These are phyloP conservation scores for Penicillium sp. DNA, from an alignment of 2,329 filamentous ascomycete species.

Conservation along the genomic window DNA sequence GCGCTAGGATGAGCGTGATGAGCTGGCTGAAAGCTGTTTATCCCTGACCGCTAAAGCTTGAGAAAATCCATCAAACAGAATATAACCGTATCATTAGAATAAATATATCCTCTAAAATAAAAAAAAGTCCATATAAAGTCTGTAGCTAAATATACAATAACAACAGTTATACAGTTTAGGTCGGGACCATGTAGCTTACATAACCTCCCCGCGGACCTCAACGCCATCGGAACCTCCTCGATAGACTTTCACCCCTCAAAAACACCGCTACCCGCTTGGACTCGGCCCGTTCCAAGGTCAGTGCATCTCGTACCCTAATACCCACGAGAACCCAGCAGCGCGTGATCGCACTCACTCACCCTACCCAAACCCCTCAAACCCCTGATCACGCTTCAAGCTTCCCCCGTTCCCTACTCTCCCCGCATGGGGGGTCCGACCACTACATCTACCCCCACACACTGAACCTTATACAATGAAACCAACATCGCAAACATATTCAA, in stretches of 20 bases:
- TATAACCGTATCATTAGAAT: too few species aligned
- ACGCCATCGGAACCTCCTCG: not conserved
- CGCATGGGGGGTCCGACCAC: not conserved
- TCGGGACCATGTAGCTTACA: not conserved
- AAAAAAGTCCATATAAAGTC: too few species aligned
- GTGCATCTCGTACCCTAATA: not conserved
- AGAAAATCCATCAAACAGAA: too few species aligned
- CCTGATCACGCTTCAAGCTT: not conserved
- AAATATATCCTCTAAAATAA: too few species aligned
- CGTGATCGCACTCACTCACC: not conserved
- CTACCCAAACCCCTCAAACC: not conserved
- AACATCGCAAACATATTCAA: not conserved
- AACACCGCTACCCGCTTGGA: not conserved
- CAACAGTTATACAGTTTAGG: too few species aligned
- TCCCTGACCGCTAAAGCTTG: too few species aligned
- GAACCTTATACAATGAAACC: not conserved
- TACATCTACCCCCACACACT: not conserved
- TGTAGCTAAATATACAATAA: too few species aligned
- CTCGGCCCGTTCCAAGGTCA: conserved; percentile 7
- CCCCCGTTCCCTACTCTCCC: not conserved
- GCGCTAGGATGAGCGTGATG: too few species aligned
- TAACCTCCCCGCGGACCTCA: not conserved
- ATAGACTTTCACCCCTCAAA: not conserved
- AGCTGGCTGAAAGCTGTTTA: too few species aligned
- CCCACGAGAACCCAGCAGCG: not conserved